These are phyloP conservation scores for Venturia aucupariae DNA, from an alignment of 2,329 filamentous ascomycete species.

Conservation along the genomic window DNA sequence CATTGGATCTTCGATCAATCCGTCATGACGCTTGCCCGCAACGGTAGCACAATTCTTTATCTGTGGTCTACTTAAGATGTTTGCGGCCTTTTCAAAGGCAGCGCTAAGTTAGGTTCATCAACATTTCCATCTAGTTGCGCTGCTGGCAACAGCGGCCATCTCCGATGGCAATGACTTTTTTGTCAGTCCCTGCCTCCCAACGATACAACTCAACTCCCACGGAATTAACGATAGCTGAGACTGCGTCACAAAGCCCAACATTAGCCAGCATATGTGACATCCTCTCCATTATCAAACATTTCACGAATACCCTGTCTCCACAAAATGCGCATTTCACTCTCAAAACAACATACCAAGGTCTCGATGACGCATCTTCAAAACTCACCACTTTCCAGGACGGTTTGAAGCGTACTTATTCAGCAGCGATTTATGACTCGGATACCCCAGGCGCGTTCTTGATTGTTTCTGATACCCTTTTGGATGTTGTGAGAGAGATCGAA, in stretches of 20 bases:
- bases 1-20: neutral
- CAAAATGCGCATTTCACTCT: neutral
- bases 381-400: neutral
- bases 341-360: neutral
- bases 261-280: neutral
- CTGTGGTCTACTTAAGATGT: neutral
- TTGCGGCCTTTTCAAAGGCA: neutral
- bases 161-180: neutral
- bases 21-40: neutral
- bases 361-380: conserved; percentile 1
- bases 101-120: neutral
- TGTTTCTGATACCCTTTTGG: conserved; percentile 4
- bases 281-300: neutral
- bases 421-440: neutral
- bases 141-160: neutral
- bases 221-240: neutral
- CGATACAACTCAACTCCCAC: neutral
- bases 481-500: conserved; percentile 1
- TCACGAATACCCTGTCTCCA: neutral
- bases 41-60: neutral
- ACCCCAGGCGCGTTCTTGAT: neutral
- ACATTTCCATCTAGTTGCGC: neutral
- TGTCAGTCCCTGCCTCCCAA: neutral
- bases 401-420: neutral
- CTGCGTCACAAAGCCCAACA: neutral